A percentile compares a stretch with the other conserved stretches of the same genome.
Conservation (phyloP, 148 eudicot species). For the Amaranthus palmeri region DNA sequence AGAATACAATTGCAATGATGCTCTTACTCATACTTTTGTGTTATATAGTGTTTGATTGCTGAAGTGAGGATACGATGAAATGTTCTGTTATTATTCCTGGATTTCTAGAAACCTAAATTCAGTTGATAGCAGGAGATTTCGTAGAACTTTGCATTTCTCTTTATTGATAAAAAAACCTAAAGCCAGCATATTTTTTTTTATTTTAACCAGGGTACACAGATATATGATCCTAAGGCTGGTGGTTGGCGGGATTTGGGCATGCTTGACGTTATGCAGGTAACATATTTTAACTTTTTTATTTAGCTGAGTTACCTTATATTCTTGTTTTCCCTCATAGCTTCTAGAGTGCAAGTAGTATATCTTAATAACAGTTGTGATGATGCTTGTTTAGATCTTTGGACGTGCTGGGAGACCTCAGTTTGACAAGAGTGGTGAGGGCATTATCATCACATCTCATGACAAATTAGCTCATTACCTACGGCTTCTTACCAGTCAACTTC, state of each 20-base stretch:
- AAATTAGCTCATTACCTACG: slow-evolving; percentile 89
- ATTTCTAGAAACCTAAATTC: not conserved
- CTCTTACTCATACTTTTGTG: not conserved
- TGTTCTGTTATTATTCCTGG: not conserved
- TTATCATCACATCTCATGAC: slow-evolving; percentile 90
- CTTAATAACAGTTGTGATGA: not conserved
- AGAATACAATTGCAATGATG: not conserved
- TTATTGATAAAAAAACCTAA: slow-evolving; percentile 8
- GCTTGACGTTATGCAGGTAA: slow-evolving; percentile 99
- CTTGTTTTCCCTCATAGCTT: not conserved
- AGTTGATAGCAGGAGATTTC: not conserved
- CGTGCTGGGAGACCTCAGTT: slow-evolving; percentile 99
- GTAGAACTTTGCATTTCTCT: not conserved
- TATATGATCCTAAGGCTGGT: slow-evolving; percentile 99
- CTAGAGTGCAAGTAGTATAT: not conserved
- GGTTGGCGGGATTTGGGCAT: slow-evolving; percentile 98
- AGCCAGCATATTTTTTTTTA: slow-evolving; percentile 14
- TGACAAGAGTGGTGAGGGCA: slow-evolving; percentile 99
- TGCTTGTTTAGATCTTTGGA: slow-evolving; percentile 75
- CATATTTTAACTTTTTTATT: not conserved
- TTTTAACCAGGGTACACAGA: slow-evolving; percentile 76
- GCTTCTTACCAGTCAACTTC: slow-evolving; percentile 89
- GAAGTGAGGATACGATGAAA: not conserved
- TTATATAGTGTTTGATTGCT: not conserved
- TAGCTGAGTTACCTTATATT: slow-evolving; percentile 5